Evolutionary conservation across 2,329 filamentous ascomycete species (phyloP), one percentile per base, ranked within the genome.

Genomic region (Phaeoacremonium minimum): DNA sequence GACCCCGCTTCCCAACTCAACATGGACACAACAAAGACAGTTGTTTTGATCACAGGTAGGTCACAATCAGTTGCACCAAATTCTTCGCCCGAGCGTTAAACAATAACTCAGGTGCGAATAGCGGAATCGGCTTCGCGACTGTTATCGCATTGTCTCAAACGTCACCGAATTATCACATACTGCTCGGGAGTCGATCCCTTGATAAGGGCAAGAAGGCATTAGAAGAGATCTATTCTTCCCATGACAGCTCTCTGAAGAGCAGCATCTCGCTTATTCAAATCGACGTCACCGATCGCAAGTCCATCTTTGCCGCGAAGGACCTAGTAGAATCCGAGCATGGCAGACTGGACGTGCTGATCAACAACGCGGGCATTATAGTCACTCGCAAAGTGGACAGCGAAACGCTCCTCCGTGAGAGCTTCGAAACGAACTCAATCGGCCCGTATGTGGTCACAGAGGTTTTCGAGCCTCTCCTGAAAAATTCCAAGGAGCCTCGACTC

Each of bases 211-310:
- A 34, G 18, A 31, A 30, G 18, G 36, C 32, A 12, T 15, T 35
- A 7, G 32, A 35, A 4, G 26, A 38, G n/a, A 38, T 38, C 11
- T 17, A 29, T 13, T 28, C 28, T 3, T 6, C 14, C 3, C 11
- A 30, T 11, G 36, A 19, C 3, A 18, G 15, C 11, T 30, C 12
- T 6, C 16, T 38, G 4, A 38, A 35, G 32, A 32, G 26, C 3
- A 12, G 18, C 26, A 31, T 38, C 26, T 30, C 34, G 4, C 16
- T 38, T 4, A 54, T 73, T 6, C 64, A 72, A 4, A 73, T 75
- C 38, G 80, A 85, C 49, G 67, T 84, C 0, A 75, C 73, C 13
- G 69, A 73, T 40, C 77, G 80, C 49, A 59, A 66, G 2, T 73
- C 79, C 14, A 73, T 85, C 35, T 55, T 67, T 18, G 63, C 65